Base-by-base conservation (phyloP, 2,329 filamentous ascomycete species). In the Diatrype stigma region DNA sequence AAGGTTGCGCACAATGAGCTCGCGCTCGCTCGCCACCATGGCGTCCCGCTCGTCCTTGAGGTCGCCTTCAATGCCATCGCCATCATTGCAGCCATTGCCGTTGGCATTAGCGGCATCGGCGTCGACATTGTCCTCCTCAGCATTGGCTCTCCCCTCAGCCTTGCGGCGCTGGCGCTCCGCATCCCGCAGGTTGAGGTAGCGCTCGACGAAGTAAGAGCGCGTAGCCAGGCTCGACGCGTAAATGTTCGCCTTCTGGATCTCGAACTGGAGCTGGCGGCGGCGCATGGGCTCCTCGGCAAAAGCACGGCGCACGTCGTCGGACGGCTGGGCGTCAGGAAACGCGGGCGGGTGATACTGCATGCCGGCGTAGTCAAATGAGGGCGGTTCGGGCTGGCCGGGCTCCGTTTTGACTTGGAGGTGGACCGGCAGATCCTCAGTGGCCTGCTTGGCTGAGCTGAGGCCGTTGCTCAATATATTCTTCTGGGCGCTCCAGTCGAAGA, bases 171-270 rank as follows among this genome's bases (percentile, higher is more conserved):
- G 66, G 40, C 80, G 70, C 60, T 86, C 81, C 1, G 84, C 81
- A 48, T 91, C 87, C 35, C 85, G 82, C 1, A 94, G 76, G 59
- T 84, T 85, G 67, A 90, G 90, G 70, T 93, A 96, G 56, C 91
- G 86, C 66, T 96, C 90, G 0, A 95, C 89, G 51, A 93, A 84
- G 65, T 90, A 92, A 0, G 89, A 93, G 22, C 91, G 80, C 0
- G 90, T 95, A 2, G 86, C 85, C 10, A 96, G 75, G 61, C 91
- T 87, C 6, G 87, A 93, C 2, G 86, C 84, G 63, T 93, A 90
- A 37, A 96, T 89, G 66, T 96, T 96, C 6, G 90, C 89, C 66
- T 95, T 96, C 66, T 96, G 90, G 28, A 96, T 94, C 69, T 96
- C 91, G 58, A 86, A 90, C 64, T 94, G 89, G 4, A 91, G 67